These are phyloP conservation scores for Gossypium thurberi DNA, from an alignment of 345 rosid genomes.

Conservation along the genomic window DNA sequence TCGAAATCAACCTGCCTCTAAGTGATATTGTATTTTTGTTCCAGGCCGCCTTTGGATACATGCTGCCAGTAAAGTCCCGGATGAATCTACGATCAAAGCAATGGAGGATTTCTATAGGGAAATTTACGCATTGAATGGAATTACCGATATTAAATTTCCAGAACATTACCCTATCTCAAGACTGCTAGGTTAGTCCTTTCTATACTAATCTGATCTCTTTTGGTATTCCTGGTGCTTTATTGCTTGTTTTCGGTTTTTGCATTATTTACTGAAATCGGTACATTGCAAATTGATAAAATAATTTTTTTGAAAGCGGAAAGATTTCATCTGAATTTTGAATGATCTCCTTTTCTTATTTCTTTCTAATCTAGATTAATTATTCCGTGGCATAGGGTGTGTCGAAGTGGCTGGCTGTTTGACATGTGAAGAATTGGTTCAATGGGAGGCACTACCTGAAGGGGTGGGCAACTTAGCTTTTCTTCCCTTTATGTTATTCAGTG, in stretches of 20 bases:
- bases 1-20: neutral
- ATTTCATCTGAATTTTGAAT: neutral
- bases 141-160: slow-evolving; percentile 60
- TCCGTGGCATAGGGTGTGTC: slow-evolving; percentile 41
- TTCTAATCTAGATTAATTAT: slow-evolving; percentile 3
- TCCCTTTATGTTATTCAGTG: neutral
- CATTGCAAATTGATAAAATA: neutral
- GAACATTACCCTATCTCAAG: slow-evolving; percentile 77
- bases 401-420: slow-evolving; percentile 56
- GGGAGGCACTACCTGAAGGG: slow-evolving; percentile 58
- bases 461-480: slow-evolving; percentile 22
- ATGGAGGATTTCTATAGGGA: slow-evolving; percentile 85
- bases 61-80: slow-evolving; percentile 85
- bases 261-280: neutral
- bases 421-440: slow-evolving; percentile 46
- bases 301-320: neutral
- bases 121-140: slow-evolving; percentile 62
- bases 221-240: neutral
- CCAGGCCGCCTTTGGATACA: slow-evolving; percentile 96
- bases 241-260: neutral
- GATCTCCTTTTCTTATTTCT: neutral
- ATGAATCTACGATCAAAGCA: slow-evolving; percentile 79
- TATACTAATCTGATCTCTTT: neutral
- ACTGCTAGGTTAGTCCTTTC: slow-evolving; percentile 42
- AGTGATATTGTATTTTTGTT: neutral